phyloP scores from a whole-genome alignment of 176 grass and related monocot genomes.

The Paspalum vaginatum region DNA sequence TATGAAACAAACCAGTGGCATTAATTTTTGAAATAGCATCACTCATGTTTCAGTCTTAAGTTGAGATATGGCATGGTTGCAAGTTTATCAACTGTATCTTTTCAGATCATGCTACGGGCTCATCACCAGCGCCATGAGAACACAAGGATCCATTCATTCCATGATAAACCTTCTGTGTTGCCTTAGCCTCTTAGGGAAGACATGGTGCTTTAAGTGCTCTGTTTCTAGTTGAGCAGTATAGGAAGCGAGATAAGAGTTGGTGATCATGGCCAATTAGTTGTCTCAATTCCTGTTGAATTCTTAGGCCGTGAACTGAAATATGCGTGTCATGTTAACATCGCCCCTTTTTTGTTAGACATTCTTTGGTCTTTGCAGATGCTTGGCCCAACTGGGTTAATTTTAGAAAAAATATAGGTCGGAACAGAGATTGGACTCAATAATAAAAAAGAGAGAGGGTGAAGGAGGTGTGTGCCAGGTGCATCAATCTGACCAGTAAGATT shows the following conservation, averaged over 20 bases:
- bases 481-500: background rate
- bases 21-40: background rate
- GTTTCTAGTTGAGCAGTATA: background rate
- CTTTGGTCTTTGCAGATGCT: too few species aligned
- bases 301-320: background rate
- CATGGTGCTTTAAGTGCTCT: conserved; percentile 6
- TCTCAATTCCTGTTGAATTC: background rate
- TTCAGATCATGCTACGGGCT: conserved; percentile 26
- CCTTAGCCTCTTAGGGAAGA: background rate
- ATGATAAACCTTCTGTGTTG: background rate
- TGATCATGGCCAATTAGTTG: background rate
- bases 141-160: background rate
- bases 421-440: too few species aligned
- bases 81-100: conserved; percentile 7
- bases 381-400: too few species aligned
- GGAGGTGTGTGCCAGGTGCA: too few species aligned
- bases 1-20: background rate
- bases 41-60: background rate
- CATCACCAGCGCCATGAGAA: background rate
- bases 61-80: background rate
- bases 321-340: too few species aligned
- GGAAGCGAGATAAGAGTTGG: background rate
- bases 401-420: too few species aligned
- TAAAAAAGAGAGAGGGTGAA: too few species aligned
- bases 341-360: too few species aligned